Base-by-base conservation (phyloP, 129 eudicot species). In the Artemisia annua region DNA sequence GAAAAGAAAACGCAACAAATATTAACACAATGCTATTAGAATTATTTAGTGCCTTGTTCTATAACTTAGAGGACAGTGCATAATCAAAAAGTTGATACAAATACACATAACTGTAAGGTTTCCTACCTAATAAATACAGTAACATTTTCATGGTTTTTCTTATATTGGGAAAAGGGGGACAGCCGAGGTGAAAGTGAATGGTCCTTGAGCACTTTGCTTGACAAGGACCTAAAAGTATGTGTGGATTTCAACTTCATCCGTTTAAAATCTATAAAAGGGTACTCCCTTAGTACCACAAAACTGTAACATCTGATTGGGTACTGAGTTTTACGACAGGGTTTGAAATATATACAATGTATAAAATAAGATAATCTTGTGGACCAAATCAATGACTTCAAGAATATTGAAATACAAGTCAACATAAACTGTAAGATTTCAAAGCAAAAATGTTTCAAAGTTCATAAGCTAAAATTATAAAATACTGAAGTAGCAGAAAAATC, bases 121-220 rank as follows among this genome's bases (percentile, higher is more conserved):
- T 63, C 63, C 22, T 62, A 50, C n/a, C 63, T 30, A 56, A 20
- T 55, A 56, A 56, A 66, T 26, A 30, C 35, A 30, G 35, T 30
- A 75, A 56, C 61, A 22, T 44, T 56, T 56, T 26, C 16, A 53
- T 75, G 46, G 57, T 66, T 51, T 30, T 63, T 63, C 57, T 30
- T 39, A 54, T 8, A 64, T 19, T 64, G 66, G 58, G n/a, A 26
- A 61, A 46, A 16, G 28, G 69, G 61, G 62, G 56, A 24, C 79
- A 66, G 48, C 50, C 60, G 52, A 50, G 81, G 81, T 49, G 75
- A 20, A 68, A 30, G 46, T 49, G 54, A 77, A 63, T 69, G 63
- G 70, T 61, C 71, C 71, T 77, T 52, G n/a, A 70, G 59, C 67
- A 75, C 60, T 56, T 67, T 22, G 58, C 61, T 48, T 53, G 72